phyloP scores from a whole-genome alignment of 441 rosid genomes.

The Eruca vesicaria region DNA sequence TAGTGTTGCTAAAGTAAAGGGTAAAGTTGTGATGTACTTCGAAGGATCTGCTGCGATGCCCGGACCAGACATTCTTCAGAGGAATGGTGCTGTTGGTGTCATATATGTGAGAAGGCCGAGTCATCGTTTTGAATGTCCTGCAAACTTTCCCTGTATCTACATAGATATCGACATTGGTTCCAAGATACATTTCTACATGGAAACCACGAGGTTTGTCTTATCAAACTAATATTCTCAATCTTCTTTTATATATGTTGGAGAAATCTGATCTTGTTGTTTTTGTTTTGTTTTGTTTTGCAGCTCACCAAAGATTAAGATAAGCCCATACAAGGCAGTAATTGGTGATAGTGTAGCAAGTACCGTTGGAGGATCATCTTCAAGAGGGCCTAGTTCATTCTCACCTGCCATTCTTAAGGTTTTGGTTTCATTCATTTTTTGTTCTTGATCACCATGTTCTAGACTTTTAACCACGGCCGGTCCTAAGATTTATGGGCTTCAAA shows the following conservation, averaged over 20 bases:
- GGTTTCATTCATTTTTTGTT: not conserved
- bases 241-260: slow-evolving; percentile 2
- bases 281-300: not conserved
- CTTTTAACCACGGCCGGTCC: not conserved
- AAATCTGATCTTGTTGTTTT: not conserved
- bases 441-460: not conserved
- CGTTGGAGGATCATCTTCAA: not conserved
- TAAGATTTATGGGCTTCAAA: not conserved
- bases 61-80: not conserved
- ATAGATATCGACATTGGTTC: not conserved
- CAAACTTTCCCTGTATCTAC: slow-evolving; percentile 10
- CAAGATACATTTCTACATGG: not conserved
- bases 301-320: slow-evolving; percentile 15
- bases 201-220: not conserved
- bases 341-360: slow-evolving; percentile 1
- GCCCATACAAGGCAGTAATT: slow-evolving; percentile 2
- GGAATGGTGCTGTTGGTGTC: slow-evolving; percentile 9
- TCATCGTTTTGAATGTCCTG: not conserved
- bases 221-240: not conserved
- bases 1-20: not conserved
- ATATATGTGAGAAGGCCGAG: not conserved
- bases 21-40: slow-evolving; percentile 11
- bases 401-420: slow-evolving; percentile 26
- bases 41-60: not conserved
- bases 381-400: slow-evolving; percentile 28